Evolutionary conservation across 257 asterid species (phyloP), one percentile per base, ranked within the genome.

Genomic region (Lycium ferocissimum): DNA sequence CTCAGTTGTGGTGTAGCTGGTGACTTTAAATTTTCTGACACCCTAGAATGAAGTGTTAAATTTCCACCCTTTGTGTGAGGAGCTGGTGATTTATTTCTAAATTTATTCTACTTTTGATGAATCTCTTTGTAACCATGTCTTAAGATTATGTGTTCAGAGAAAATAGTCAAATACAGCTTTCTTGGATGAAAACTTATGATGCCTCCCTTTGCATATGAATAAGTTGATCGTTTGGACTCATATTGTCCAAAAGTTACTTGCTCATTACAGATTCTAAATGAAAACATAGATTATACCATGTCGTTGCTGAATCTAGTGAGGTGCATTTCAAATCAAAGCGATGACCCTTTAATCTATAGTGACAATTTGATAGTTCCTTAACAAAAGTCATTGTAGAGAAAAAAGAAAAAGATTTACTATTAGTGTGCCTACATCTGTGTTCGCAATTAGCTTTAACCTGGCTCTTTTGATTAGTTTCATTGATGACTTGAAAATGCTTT

Each of bases 401-500:
- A 38, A 38, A 5, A 38, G 43, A 9, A 57, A 17, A 15, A 58
- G 1, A 7, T 61, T 0, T 61, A 61, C 0, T 13, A 1, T 22
- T 22, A 22, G 45, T 14, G 45, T 51, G 63, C 5, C 9, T 2
- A 26, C 26, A 76, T 76, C 2, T 0, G 14, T 26, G 47, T 14
- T 76, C 26, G 47, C 61, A 22, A 51, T 49, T 2, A 22, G 20
- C 0, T 75, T 22, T 7, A 9, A 56, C 14, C 4, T 76, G 11
- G 81, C 0, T 51, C 5, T 7, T 6, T 51, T 26, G 2, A 75
- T 49, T 75, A 49, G 20, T 49, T 72, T 75, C 20, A 78, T 75
- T 78, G 82, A 26, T 78, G 82, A 26, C 65, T 78, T 26, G 65
- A 14, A 43, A 15, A 78, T 26, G 38, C 26, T 7, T 76, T 78